Evolutionary conservation across 1,139 yeast species (phyloP), one percentile per base, ranked within the genome.

Genomic region (Meyerozyma elateridarum): DNA sequence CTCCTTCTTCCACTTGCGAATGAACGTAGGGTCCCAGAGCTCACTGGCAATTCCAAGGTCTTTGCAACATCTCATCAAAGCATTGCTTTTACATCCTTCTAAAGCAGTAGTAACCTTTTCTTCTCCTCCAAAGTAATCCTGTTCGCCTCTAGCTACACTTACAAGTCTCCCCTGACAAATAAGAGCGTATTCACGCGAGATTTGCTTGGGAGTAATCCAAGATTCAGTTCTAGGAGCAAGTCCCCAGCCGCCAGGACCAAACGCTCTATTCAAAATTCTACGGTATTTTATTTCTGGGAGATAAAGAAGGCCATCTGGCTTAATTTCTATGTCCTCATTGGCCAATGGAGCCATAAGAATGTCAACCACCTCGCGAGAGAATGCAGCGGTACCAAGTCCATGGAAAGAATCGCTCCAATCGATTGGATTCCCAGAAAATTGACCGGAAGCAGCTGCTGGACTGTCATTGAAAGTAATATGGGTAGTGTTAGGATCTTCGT

Each of bases 171-270:
- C 97, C 39, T 83, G 79, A 45, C 95, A 84, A 7, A 91, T 69
- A 33, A 91, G 64, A 0, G 89, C 97, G 50, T 85, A 91, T 52
- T 91, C 98, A 39, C 98, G 71, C 6, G 95, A 85, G 22, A 76
- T 61, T 40, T 72, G 72, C 38, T 62, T 65, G 11, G 68, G 65
- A 1, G 95, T 81, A 18, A 91, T 77, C 33, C 75, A 63, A 0
- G 95, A 82, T 44, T 84, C 93, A 0, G 95, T 82, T 36, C 98
- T 65, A 7, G 98, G 97, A 0, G 94, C 96, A 37, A 91, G 65
- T 0, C 98, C 98, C 98, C 98, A 91, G 1, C 95, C 97, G 15
- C 98, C 98, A 2, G 98, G 96, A 2, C 98, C 98, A 64, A 91
- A 89, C 0, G 97, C 94, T 24, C 71, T 70, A 58, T 89, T 89